phyloP scores from a whole-genome alignment of 2,329 filamentous ascomycete genomes.

The Falciphora oryzae region DNA sequence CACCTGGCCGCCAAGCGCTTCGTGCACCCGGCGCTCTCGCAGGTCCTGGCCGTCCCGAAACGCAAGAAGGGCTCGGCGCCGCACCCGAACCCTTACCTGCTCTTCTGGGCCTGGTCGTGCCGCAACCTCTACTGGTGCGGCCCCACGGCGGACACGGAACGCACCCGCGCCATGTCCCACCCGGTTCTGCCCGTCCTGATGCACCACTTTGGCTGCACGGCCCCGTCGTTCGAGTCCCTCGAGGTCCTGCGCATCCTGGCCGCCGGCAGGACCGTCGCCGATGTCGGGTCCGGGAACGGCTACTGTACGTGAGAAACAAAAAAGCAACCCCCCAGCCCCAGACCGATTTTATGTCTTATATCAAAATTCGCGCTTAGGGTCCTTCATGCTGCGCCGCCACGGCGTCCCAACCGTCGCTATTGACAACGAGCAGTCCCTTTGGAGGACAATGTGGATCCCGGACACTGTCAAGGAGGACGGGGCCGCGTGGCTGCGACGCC shows the following conservation, averaged over 20 bases:
- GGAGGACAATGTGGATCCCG: constrained; percentile 61
- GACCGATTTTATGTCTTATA: neutral
- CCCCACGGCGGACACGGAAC: constrained; percentile 44
- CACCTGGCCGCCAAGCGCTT: constrained; percentile 50
- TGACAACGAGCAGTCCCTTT: constrained; percentile 63
- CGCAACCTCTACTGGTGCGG: constrained; percentile 61
- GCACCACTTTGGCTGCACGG: constrained; percentile 72
- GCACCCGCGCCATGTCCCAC: constrained; percentile 44
- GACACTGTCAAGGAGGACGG: constrained; percentile 62
- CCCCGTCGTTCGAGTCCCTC: constrained; percentile 62
- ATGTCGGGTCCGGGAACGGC: constrained; percentile 66
- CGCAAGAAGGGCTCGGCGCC: constrained; percentile 35
- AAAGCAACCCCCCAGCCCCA: neutral
- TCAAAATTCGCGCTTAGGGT: constrained; percentile 26
- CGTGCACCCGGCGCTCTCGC: constrained; percentile 37
- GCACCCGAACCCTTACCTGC: constrained; percentile 57
- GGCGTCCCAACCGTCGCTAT: constrained; percentile 51
- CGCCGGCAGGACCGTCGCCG: constrained; percentile 49
- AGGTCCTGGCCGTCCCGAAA: constrained; percentile 38
- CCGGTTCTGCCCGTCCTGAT: constrained; percentile 68
- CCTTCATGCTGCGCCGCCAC: constrained; percentile 59
- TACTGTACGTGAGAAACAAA: constrained; percentile 45
- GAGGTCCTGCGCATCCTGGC: constrained; percentile 52
- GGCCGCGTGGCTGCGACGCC: constrained; percentile 44
- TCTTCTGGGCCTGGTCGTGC: constrained; percentile 62